Evolutionary conservation across 257 asterid genomes (phyloP).

Genomic region (Handroanthus guayacan): DNA sequence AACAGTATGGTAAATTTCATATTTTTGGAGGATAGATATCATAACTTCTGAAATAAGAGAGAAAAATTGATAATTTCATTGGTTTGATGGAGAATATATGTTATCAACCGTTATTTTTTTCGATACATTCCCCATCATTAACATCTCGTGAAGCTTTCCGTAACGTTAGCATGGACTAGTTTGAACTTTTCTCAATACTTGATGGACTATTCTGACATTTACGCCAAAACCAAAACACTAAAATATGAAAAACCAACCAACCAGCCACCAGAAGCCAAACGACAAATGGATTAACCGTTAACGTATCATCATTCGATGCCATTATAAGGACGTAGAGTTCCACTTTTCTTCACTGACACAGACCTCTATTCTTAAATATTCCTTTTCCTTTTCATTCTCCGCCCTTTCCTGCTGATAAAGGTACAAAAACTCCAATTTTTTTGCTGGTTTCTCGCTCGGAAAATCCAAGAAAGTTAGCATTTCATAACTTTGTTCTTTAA

Average conservation of each 20-base stretch:
- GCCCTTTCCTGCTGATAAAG: not conserved
- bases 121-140: no score
- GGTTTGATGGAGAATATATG: no score
- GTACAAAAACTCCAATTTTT: not conserved
- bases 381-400: constrained; percentile 24
- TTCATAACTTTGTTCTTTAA: not conserved
- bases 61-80: no score
- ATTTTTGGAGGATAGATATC: no score
- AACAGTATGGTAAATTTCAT: no score
- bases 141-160: not conserved
- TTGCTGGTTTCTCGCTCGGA: constrained; percentile 34
- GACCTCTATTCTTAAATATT: constrained; percentile 27
- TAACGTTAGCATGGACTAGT: not conserved
- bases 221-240: not conserved
- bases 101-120: no score
- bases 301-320: constrained; percentile 19
- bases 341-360: constrained; percentile 30
- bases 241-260: constrained; percentile 15
- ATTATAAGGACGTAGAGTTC: constrained; percentile 3
- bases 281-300: constrained; percentile 30
- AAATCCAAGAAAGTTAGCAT: constrained; percentile 35
- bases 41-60: no score
- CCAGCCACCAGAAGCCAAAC: constrained; percentile 1
- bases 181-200: not conserved
- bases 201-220: not conserved